These are phyloP conservation scores for Pichia kluyveri DNA, from an alignment of 805 yeast genomes.

Conservation along the genomic window DNA sequence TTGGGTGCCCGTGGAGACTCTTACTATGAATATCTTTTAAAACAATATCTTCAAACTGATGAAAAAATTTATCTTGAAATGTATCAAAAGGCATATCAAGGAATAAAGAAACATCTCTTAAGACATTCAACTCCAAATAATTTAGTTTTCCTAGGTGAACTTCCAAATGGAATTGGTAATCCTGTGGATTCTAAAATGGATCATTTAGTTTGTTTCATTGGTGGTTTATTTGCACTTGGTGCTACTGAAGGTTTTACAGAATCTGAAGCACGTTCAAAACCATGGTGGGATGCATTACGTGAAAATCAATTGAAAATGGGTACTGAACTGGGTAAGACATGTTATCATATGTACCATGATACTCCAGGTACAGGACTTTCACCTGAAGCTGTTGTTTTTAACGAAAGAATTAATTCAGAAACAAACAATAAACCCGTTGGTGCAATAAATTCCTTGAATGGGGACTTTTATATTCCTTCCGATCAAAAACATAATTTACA, in stretches of 20 bases:
- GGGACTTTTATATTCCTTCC: constrained; percentile 50
- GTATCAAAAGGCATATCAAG: constrained; percentile 70
- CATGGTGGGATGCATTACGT: constrained; percentile 48
- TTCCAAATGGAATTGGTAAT: constrained; percentile 57
- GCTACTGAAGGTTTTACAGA: constrained; percentile 69
- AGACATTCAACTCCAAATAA: constrained; percentile 52
- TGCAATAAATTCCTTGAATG: not conserved
- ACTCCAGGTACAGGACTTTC: constrained; percentile 66
- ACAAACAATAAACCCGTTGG: not conserved
- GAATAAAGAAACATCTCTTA: constrained; percentile 63
- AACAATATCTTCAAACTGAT: constrained; percentile 75
- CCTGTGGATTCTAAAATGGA: constrained; percentile 71
- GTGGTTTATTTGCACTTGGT: constrained; percentile 82
- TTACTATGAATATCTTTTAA: constrained; percentile 80
- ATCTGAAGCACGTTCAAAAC: constrained; percentile 42
- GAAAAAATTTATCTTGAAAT: constrained; percentile 60
- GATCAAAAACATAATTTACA: constrained; percentile 77
- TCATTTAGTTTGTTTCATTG: constrained; percentile 85
- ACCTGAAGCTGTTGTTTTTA: constrained; percentile 86
- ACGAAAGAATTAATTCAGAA: constrained; percentile 16
- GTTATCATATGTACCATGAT: constrained; percentile 77
- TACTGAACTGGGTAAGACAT: constrained; percentile 66
- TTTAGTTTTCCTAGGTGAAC: constrained; percentile 68
- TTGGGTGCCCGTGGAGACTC: constrained; percentile 91
- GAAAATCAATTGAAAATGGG: constrained; percentile 63